Evolutionary conservation across 495 filamentous ascomycete species (phyloP).

Genomic region (Xylaria palmicola): DNA sequence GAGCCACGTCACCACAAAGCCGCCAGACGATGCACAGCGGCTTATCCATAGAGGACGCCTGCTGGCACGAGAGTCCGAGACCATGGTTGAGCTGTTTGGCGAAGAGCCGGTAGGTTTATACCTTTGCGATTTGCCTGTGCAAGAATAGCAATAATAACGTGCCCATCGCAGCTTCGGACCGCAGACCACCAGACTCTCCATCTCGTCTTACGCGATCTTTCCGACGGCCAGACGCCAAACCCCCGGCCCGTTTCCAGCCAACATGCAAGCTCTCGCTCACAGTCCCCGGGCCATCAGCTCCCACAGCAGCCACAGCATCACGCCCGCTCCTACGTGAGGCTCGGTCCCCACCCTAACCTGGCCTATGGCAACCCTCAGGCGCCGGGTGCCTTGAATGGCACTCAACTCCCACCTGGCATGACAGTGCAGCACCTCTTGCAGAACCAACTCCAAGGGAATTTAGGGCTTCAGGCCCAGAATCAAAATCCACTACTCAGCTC

Average conservation of each 20-base stretch:
- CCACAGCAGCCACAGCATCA: conserved; percentile 16
- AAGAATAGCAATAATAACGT: conserved; percentile 11
- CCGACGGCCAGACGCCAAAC: conserved; percentile 25
- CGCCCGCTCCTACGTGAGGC: conserved; percentile 13
- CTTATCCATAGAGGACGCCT: conserved; percentile 67
- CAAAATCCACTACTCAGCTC: neutral
- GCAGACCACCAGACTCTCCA: conserved; percentile 56
- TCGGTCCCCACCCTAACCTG: conserved; percentile 15
- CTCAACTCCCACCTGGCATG: conserved; percentile 15
- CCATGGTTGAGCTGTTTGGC: conserved; percentile 58
- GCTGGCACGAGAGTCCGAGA: conserved; percentile 52
- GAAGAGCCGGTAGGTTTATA: conserved; percentile 56
- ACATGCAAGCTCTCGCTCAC: conserved; percentile 10
- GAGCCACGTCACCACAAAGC: conserved; percentile 51
- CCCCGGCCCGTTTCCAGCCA: conserved; percentile 13
- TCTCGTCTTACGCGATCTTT: conserved; percentile 56
- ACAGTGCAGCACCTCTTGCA: conserved; percentile 23
- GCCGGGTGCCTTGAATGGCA: conserved; percentile 7
- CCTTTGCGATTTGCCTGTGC: neutral
- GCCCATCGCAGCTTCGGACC: conserved; percentile 41
- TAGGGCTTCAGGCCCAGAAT: conserved; percentile 18
- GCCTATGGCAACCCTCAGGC: conserved; percentile 24
- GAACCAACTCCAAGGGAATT: conserved; percentile 16
- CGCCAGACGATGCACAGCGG: conserved; percentile 56
- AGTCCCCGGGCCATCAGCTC: conserved; percentile 13